Evolutionary conservation across 306 rosid genomes (phyloP), one percentile per base, ranked within the genome.

Genomic region (Vicia sativa): DNA sequence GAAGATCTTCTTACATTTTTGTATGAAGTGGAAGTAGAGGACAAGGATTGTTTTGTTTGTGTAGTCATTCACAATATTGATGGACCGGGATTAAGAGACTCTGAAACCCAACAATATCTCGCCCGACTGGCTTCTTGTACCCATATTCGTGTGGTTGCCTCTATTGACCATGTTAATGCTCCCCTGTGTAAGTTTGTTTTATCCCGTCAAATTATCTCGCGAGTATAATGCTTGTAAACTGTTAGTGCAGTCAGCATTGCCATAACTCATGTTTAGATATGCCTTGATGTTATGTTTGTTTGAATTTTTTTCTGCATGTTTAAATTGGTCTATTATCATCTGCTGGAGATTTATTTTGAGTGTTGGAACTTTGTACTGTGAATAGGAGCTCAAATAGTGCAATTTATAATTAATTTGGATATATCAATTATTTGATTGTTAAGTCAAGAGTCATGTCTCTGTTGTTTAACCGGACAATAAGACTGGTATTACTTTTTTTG

Each of bases 81-180:
- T 68, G 99, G 97, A 43, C 95, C 96, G 18, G 97, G 89, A 43
- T 79, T 88, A 72, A 85, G 99, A 72, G 99, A 93, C 74, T 67
- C 84, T 18, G 97, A 90, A 70, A 85, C 85, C 60, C 97, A 88
- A 74, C 95, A 85, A 56, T 80, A 76, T 82, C 90, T 93, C 53
- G 93, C 89, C 38, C 86, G 85, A 60, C 78, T 93, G 18, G 91
- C 96, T 72, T 83, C 91, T 45, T 88, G 99, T 77, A 80, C 85
- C 73, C 78, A 76, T 53, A 78, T 93, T 73, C 86, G 95, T 11
- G 41, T 90, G 19, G 81, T 85, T 77, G 95, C 96, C 62, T 88
- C 96, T 6, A 80, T 88, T 42, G 97, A 93, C 75, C 90, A 93
- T 80, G 88, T 93, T 70, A 90, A 90, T 70, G 85, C 95, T 45